Evolutionary conservation across 768 basidiomycete species (phyloP).

Genomic region (Fomitopsis serialis): DNA sequence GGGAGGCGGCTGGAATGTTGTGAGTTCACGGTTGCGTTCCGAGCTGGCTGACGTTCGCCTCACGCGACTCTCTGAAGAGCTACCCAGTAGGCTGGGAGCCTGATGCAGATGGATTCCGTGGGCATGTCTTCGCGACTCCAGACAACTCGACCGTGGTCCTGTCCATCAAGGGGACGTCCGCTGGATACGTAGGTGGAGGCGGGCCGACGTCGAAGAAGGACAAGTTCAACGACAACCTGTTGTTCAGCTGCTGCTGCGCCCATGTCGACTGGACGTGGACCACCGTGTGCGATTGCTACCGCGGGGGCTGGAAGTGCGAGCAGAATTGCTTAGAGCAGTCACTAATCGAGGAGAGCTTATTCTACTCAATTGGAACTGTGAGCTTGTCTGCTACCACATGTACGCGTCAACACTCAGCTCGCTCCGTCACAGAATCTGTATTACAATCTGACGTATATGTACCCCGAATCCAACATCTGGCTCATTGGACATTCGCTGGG

Average conservation of each 20-base stretch:
- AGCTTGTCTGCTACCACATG: conserved; percentile 20
- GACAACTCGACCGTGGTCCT: conserved; percentile 84
- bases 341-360: conserved; percentile 73
- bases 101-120: conserved; percentile 82
- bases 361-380: conserved; percentile 88
- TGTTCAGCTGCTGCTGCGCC: conserved; percentile 96
- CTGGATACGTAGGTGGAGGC: conserved; percentile 62
- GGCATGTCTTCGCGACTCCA: conserved; percentile 81
- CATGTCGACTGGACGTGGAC: conserved; percentile 91
- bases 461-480: conserved; percentile 89
- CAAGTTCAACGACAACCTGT: conserved; percentile 87
- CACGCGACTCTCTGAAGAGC: conserved; percentile 33
- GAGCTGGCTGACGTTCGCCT: no score
- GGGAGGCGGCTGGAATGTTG: conserved; percentile 56
- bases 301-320: conserved; percentile 77
- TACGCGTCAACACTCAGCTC: background rate
- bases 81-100: conserved; percentile 92
- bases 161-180: conserved; percentile 93
- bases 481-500: conserved; percentile 72
- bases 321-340: conserved; percentile 72
- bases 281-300: conserved; percentile 87
- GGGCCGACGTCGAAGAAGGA: conserved; percentile 89
- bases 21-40: conserved; percentile 20
- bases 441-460: conserved; percentile 91
- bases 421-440: conserved; percentile 66